Percentiles rank a stretch among this genome's conserved stretches.
Evolutionary conservation across 2,329 filamentous ascomycete species (phyloP).

Genomic region (Colletotrichum liaoningense): DNA sequence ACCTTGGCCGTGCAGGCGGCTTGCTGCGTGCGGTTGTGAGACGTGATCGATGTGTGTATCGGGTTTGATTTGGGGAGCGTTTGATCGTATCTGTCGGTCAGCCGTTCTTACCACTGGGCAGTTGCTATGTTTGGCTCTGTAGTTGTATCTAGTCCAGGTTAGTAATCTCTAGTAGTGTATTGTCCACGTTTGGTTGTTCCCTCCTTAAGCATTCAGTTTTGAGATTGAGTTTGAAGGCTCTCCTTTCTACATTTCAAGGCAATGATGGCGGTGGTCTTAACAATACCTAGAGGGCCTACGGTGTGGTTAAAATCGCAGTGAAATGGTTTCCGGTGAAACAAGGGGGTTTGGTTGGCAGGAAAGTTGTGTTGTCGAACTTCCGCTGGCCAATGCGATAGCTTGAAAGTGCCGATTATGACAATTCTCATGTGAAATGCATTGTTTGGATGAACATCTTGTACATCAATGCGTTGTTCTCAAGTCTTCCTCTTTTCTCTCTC

Average conservation of each 20-base stretch:
- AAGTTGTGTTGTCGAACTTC: too few relatives aligned
- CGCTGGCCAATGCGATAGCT: background rate
- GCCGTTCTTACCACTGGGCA: background rate
- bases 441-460: too few relatives aligned
- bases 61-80: background rate
- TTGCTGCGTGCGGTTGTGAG: background rate
- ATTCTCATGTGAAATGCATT: too few relatives aligned
- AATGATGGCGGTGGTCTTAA: background rate
- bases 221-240: background rate
- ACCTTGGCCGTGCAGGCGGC: background rate
- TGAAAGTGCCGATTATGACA: accelerated
- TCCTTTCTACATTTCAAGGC: background rate
- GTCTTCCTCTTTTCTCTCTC: background rate
- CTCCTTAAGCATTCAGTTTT: background rate
- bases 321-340: background rate
- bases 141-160: background rate
- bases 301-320: background rate
- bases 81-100: background rate
- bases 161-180: background rate
- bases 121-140: background rate
- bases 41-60: conserved; percentile 14
- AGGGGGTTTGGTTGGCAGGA: too few relatives aligned
- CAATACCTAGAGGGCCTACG: background rate
- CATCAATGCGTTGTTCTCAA: too few relatives aligned
- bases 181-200: background rate